These are phyloP conservation scores for Colletotrichum noveboracense DNA, from an alignment of 2,329 filamentous ascomycete species.

Conservation along the genomic window DNA sequence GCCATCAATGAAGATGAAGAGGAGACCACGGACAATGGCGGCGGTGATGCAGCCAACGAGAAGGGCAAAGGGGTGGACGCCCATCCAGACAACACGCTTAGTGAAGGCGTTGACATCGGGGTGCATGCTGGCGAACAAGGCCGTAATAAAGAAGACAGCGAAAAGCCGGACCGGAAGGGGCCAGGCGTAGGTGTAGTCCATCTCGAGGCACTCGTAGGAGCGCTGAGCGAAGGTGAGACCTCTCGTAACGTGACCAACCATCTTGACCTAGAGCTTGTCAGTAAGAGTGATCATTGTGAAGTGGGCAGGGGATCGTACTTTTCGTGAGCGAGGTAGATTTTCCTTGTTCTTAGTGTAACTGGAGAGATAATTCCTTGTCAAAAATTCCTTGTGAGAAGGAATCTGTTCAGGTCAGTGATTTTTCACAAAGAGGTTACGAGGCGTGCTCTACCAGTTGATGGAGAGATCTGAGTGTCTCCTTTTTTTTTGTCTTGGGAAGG, in stretches of 20 bases:
- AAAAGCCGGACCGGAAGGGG: neutral
- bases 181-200: constrained; percentile 12
- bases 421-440: neutral
- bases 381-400: neutral
- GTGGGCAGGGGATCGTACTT: neutral
- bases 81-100: neutral
- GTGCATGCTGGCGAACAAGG: constrained; percentile 7
- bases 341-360: neutral
- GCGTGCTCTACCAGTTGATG: neutral
- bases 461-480: neutral
- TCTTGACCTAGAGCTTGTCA: neutral
- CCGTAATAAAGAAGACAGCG: neutral
- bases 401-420: neutral
- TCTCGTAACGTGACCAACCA: constrained; percentile 6
- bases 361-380: neutral
- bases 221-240: neutral
- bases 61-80: constrained; percentile 8
- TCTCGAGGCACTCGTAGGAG: neutral
- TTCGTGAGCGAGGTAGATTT: neutral
- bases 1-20: constrained; percentile 16
- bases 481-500: neutral
- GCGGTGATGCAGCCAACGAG: constrained; percentile 2
- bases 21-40: neutral
- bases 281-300: neutral
- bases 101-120: neutral